Evolutionary conservation across 140 eudicot species (phyloP).

Genomic region (Anethum foeniculum): DNA sequence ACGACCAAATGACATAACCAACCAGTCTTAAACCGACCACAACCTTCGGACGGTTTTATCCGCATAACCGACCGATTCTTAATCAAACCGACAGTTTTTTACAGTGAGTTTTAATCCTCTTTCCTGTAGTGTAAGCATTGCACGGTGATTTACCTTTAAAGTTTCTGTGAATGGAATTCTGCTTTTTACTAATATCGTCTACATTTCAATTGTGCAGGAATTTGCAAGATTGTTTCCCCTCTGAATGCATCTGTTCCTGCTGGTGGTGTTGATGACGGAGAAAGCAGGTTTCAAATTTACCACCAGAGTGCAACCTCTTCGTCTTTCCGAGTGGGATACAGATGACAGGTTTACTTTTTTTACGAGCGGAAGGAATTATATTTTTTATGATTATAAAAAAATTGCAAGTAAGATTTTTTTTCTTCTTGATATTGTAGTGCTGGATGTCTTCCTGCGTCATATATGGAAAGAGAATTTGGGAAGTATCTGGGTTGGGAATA

Average conservation of each 20-base stretch:
- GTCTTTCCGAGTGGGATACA: constrained; percentile 87
- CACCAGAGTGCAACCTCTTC: constrained; percentile 17
- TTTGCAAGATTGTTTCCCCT: constrained; percentile 95
- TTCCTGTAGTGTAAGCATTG: background rate
- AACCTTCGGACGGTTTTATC: too few relatives aligned
- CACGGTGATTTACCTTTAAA: background rate
- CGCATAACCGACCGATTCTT: too few relatives aligned
- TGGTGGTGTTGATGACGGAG: constrained; percentile 44
- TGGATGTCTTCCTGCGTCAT: constrained; percentile 78
- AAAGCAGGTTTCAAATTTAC: background rate
- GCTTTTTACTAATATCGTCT: background rate
- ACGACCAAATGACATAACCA: too few relatives aligned
- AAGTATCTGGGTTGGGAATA: background rate
- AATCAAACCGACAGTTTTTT: too few relatives aligned
- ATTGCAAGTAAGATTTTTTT: constrained; percentile 87
- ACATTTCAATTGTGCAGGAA: constrained; percentile 40
- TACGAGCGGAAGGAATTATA: constrained; percentile 95
- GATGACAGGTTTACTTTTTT: constrained; percentile 86
- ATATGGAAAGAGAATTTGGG: constrained; percentile 86
- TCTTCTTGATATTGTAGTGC: constrained; percentile 73
- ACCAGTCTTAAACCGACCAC: too few relatives aligned
- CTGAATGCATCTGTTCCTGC: constrained; percentile 87
- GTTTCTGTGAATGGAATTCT: background rate
- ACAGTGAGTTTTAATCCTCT: too few relatives aligned
- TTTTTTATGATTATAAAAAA: constrained; percentile 78